These are phyloP conservation scores for Astragalus glycyphyllos DNA, from an alignment of 306 rosid species.

Conservation along the genomic window DNA sequence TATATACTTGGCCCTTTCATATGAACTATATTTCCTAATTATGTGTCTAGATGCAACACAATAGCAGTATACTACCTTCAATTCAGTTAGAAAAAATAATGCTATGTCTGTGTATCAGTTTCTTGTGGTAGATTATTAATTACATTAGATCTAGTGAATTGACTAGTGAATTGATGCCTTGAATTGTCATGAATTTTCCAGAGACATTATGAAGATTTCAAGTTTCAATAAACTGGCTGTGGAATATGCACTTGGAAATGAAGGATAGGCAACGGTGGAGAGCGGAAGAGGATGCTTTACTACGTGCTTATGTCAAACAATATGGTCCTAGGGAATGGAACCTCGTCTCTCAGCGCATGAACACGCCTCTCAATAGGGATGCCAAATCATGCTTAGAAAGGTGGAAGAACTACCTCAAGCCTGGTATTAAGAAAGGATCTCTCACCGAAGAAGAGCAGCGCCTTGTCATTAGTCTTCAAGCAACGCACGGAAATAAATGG, in stretches of 20 bases:
- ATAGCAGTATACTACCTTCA: background rate
- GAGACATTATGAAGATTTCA: conserved; percentile 74
- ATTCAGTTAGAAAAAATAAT: background rate
- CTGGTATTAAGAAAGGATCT: conserved; percentile 83
- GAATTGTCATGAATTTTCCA: conserved; percentile 42
- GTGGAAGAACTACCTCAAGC: conserved; percentile 94
- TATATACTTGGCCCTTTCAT: background rate
- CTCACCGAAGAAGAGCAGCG: conserved; percentile 82
- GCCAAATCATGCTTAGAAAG: conserved; percentile 88
- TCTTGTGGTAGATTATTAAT: conserved; percentile 17
- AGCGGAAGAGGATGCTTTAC: conserved; percentile 80
- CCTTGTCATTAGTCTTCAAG: conserved; percentile 78
- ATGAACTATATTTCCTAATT: background rate
- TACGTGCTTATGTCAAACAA: conserved; percentile 80
- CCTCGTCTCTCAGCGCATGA: conserved; percentile 91
- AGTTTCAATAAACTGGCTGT: conserved; percentile 58
- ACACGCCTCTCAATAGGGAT: conserved; percentile 69
- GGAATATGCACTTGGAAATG: conserved; percentile 70
- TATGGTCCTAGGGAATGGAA: conserved; percentile 94
- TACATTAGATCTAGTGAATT: conserved; percentile 1
- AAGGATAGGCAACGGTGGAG: conserved; percentile 90
- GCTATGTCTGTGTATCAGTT: background rate
- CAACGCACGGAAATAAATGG: conserved; percentile 87
- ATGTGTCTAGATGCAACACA: background rate
- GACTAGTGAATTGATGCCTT: conserved; percentile 34